A percentile compares a stretch with the other conserved stretches of the same genome.
These are phyloP conservation scores for Colletotrichum melonis DNA, from an alignment of 2,329 filamentous ascomycete species.

Conservation along the genomic window DNA sequence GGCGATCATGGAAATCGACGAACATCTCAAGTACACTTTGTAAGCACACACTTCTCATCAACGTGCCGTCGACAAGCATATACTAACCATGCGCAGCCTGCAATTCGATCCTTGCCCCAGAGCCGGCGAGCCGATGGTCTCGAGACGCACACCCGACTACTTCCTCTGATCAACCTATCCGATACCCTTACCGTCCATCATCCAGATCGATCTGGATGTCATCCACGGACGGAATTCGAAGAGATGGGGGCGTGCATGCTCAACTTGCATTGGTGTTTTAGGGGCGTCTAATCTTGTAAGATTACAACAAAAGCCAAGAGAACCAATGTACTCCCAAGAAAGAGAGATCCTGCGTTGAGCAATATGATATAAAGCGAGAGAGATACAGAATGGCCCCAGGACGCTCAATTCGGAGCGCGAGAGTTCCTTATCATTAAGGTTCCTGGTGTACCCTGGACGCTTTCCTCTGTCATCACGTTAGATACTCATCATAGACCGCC, in stretches of 20 bases:
- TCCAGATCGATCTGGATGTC: conserved; percentile 12
- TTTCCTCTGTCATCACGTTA: conserved; percentile 23
- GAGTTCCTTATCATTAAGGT: background rate
- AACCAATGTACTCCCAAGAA: conserved; percentile 34
- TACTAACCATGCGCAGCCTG: conserved; percentile 70
- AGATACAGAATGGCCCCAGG: background rate
- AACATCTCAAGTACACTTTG: conserved; percentile 99
- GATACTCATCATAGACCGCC: conserved; percentile 36
- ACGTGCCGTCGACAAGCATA: background rate
- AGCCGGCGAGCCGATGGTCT: conserved; percentile 98
- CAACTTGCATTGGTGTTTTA: conserved; percentile 34
- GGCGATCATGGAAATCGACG: conserved; percentile 99
- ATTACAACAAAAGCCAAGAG: conserved; percentile 33
- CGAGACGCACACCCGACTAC: conserved; percentile 97
- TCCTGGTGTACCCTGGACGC: background rate
- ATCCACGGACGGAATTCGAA: conserved; percentile 28
- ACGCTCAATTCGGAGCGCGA: conserved; percentile 3
- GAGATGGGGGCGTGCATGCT: conserved; percentile 27
- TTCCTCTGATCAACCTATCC: conserved; percentile 78
- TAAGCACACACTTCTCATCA: conserved; percentile 58
- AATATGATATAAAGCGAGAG: conserved; percentile 18
- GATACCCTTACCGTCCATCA: conserved; percentile 28
- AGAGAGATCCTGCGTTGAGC: conserved; percentile 35
- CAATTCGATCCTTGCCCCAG: conserved; percentile 99
- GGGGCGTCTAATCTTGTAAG: conserved; percentile 34